phyloP scores from a whole-genome alignment of 169 alveolate species.

The Plasmodium chabaudi region DNA sequence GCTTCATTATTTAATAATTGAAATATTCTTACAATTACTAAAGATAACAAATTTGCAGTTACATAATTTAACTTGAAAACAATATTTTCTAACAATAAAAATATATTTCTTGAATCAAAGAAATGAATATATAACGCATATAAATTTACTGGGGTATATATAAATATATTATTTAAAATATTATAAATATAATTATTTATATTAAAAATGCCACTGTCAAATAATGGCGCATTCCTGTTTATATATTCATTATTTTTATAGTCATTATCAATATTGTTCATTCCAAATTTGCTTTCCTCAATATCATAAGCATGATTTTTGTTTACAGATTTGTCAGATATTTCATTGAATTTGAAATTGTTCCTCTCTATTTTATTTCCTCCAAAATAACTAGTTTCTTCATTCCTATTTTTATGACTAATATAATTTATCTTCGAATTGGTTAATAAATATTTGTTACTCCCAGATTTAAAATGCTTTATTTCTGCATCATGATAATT shows the following conservation, averaged over 20 bases:
- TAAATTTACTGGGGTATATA: conserved; percentile 62
- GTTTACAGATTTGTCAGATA: not conserved
- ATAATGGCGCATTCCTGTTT: not conserved
- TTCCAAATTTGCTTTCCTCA: not conserved
- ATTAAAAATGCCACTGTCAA: conserved; percentile 22
- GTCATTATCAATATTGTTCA: not conserved
- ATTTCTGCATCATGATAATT: not conserved
- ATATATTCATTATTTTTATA: not conserved
- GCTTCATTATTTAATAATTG: conserved; percentile 14
- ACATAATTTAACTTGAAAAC: conserved; percentile 26
- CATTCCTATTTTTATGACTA: not conserved
- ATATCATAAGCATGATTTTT: not conserved
- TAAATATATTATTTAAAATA: conserved; percentile 17
- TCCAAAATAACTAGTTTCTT: not conserved
- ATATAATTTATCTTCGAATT: conserved; percentile 18
- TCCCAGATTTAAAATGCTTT: not conserved
- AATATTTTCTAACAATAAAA: conserved; percentile 40
- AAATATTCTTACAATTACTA: conserved; percentile 34
- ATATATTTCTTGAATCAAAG: conserved; percentile 31
- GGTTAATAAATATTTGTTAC: conserved; percentile 11
- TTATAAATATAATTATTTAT: conserved; percentile 46
- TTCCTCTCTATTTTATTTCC: not conserved
- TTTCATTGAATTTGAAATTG: not conserved
- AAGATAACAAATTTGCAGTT: conserved; percentile 28
- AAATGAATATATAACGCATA: conserved; percentile 44